These are phyloP conservation scores for Yamadazyma spencermartinsiae DNA, from an alignment of 1,139 yeast species.

Conservation along the genomic window DNA sequence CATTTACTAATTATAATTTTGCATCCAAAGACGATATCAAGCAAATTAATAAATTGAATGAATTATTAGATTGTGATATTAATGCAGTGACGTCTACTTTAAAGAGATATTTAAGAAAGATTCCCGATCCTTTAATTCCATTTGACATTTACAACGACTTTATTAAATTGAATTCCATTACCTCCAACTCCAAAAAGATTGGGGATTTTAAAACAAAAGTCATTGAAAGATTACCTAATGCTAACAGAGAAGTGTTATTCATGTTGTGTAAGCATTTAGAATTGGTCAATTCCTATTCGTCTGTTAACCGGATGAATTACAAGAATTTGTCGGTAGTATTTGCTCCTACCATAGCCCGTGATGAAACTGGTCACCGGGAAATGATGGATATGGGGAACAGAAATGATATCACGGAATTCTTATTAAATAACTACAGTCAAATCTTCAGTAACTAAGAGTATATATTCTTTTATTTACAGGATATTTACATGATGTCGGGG, in stretches of 20 bases:
- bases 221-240: conserved; percentile 54
- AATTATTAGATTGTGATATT: conserved; percentile 64
- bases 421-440: conserved; percentile 55
- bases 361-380: conserved; percentile 78
- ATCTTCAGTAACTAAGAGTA: conserved; percentile 26
- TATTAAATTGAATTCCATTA: conserved; percentile 46
- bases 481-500: conserved; percentile 1
- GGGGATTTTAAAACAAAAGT: conserved; percentile 28
- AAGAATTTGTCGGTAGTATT: conserved; percentile 88
- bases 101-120: conserved; percentile 79
- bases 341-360: conserved; percentile 92
- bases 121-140: conserved; percentile 85
- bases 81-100: conserved; percentile 85
- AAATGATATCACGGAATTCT: conserved; percentile 75
- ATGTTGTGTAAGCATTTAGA: conserved; percentile 65
- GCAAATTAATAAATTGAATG: conserved; percentile 43
- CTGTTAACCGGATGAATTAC: conserved; percentile 71
- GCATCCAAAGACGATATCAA: conserved; percentile 37
- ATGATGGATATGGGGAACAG: conserved; percentile 82
- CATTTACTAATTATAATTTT: conserved; percentile 32
- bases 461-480: too few species aligned
- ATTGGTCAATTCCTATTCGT: conserved; percentile 48
- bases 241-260: conserved; percentile 63
- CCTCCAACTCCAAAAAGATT: conserved; percentile 30
- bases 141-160: conserved; percentile 66